phyloP scores from a whole-genome alignment of 2,329 filamentous ascomycete genomes.

The Hyphodiscus sp. region DNA sequence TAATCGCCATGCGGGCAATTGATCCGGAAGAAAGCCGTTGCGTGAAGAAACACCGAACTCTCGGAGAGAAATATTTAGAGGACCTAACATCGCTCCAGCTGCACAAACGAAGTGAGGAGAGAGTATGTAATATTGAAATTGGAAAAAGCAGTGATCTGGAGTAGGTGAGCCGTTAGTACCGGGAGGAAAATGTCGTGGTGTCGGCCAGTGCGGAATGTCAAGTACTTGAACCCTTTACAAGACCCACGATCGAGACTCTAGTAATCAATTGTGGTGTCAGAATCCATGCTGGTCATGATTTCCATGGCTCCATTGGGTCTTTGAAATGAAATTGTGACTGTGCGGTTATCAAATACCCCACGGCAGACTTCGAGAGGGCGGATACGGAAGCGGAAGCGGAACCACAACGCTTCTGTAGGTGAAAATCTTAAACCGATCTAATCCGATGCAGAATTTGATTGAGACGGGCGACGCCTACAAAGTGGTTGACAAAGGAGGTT shows the following conservation, averaged over 20 bases:
- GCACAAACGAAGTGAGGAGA: not conserved
- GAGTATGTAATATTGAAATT: not conserved
- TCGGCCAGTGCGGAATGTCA: not conserved
- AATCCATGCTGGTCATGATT: not conserved
- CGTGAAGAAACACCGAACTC: slow-evolving; percentile 21
- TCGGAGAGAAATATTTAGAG: slow-evolving; percentile 20
- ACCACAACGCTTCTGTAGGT: not conserved
- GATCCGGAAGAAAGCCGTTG: slow-evolving; percentile 70
- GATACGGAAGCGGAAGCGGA: slow-evolving; percentile 16
- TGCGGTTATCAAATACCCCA: not conserved
- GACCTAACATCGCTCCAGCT: slow-evolving; percentile 19
- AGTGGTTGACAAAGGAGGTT: slow-evolving; percentile 2
- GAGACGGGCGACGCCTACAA: not conserved
- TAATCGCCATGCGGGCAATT: slow-evolving; percentile 59
- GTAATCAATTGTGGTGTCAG: not conserved
- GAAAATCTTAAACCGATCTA: slow-evolving; percentile 7
- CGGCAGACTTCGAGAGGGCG: not conserved
- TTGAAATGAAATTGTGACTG: not conserved
- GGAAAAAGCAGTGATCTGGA: not conserved
- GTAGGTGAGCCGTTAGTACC: not conserved
- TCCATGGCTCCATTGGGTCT: not conserved
- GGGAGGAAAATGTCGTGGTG: not conserved
- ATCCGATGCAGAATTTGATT: slow-evolving; percentile 1
- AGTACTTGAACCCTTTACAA: not conserved
- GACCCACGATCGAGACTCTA: not conserved